Base-by-base conservation (phyloP, 2,329 filamentous ascomycete genomes). In the Trichoderma atrobrunneum region DNA sequence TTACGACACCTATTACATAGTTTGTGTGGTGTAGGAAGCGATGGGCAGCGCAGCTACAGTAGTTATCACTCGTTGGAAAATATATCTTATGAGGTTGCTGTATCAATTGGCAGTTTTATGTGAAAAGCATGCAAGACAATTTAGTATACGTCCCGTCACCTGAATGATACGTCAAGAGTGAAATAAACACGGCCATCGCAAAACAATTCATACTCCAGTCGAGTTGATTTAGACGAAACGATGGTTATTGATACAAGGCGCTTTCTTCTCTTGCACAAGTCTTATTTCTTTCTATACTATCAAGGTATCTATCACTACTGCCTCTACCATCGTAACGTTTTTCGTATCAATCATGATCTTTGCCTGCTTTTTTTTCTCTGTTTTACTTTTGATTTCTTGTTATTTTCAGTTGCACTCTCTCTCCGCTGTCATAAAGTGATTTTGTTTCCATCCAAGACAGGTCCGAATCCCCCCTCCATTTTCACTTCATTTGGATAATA, bases 271-370 rank as follows among this genome's bases (percentile, higher is more conserved):
- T 30, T 59, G 54, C 36, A 61, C 36, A 34, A 34, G 12, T 28
- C 54, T 51, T 34, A 36, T 69, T 39, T 28, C 56, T 59, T 21
- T 70, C 57, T 70, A 70, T 70, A 62, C 66, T 71, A 67, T 61
- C 70, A 61, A 72, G 70, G 54, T 67, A 72, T 72, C 70, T 67
- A 61, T 66, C 61, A 28, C 43, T 32, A 18, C n/a, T 24, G 7
- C 30, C 57, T 54, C n/a, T 54, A 62, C 66, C 57, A 54, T 70
- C 57, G 30, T 51, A 62, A 65, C 60, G 62, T 54, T 24, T 56
- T 67, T 51, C 70, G 39, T 72, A 43, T 60, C 54, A 48, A 32
- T 72, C 63, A 11, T 72, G 39, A 65, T 54, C 24, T 72, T 54
- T 16, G 10, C 26, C 51, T 18, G 12, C 51, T 39, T 72, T 54